Percentiles rank a stretch among this genome's conserved stretches.
phyloP scores from a whole-genome alignment of 164 flowering plant species.

The Cinnamomum micranthum region DNA sequence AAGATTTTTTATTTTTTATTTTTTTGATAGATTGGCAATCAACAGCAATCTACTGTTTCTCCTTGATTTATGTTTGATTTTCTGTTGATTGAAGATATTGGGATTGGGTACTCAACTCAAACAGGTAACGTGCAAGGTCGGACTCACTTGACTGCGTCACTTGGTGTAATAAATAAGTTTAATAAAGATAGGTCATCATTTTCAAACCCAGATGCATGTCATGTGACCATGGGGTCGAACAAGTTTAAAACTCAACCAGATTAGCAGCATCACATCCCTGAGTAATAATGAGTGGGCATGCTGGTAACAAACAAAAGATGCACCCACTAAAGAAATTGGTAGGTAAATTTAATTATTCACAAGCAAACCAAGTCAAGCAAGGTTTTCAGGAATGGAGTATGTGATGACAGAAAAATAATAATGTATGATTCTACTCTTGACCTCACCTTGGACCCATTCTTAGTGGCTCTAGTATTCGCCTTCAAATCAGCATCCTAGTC shows the following conservation, averaged over 20 bases:
- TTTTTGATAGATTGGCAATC: no score
- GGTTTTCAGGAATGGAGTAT: neutral
- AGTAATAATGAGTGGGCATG: neutral
- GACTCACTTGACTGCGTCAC: no score
- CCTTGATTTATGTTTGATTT: neutral
- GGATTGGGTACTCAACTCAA: neutral
- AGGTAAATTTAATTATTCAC: neutral
- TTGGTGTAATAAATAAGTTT: no score
- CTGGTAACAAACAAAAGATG: neutral
- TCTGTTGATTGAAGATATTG: neutral
- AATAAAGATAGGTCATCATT: no score
- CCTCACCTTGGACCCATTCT: constrained; percentile 55
- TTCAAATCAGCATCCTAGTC: constrained; percentile 73
- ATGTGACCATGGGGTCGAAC: neutral
- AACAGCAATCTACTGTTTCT: no score
- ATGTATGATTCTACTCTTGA: constrained; percentile 3
- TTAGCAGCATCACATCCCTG: neutral
- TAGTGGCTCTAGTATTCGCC: constrained; percentile 33
- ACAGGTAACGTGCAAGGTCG: no score
- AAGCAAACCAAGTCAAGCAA: neutral
- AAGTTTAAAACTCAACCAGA: neutral
- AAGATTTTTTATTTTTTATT: no score
- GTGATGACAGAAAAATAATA: neutral
- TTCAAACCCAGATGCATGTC: no score
- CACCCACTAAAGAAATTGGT: neutral